Evolutionary conservation across 768 basidiomycete genomes (phyloP).

Genomic region (Panaeolus papilionaceus): DNA sequence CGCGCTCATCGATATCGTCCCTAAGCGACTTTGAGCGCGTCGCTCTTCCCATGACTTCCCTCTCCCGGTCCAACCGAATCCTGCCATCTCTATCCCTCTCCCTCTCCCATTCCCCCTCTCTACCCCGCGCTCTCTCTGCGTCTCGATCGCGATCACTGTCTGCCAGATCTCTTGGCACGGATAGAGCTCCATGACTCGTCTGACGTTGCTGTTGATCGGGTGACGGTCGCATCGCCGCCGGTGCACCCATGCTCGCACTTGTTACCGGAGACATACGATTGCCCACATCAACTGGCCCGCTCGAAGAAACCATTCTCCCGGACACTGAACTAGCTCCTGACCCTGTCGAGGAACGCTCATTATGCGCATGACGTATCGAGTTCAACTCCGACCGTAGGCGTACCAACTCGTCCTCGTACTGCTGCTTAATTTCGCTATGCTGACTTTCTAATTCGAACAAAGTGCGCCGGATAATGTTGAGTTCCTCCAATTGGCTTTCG

Average conservation of each 20-base stretch:
- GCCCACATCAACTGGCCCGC: not conserved
- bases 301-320: not conserved
- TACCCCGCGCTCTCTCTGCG: not conserved
- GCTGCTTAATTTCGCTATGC: conserved; percentile 73
- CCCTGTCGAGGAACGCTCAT: not conserved
- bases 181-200: not conserved
- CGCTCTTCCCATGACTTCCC: conserved; percentile 24
- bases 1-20: conserved; percentile 26
- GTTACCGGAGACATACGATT: not conserved
- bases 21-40: conserved; percentile 26
- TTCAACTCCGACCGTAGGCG: conserved; percentile 65
- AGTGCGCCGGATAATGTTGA: conserved; percentile 78
- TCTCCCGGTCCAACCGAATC: not conserved
- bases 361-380: conserved; percentile 16
- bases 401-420: conserved; percentile 78
- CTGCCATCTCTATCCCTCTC: not conserved
- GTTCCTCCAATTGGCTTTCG: conserved; percentile 76
- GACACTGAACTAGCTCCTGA: conserved; percentile 12
- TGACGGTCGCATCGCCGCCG: conserved; percentile 9
- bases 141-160: not conserved
- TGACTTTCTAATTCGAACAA: conserved; percentile 84
- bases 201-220: conserved; percentile 12
- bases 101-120: not conserved
- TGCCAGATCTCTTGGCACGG: not conserved
- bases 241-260: conserved; percentile 10